Percentiles rank a stretch among this genome's conserved stretches.
These are phyloP conservation scores for Phytophthora vignae DNA, from an alignment of 352 stramenopile genomes.

Conservation along the genomic window DNA sequence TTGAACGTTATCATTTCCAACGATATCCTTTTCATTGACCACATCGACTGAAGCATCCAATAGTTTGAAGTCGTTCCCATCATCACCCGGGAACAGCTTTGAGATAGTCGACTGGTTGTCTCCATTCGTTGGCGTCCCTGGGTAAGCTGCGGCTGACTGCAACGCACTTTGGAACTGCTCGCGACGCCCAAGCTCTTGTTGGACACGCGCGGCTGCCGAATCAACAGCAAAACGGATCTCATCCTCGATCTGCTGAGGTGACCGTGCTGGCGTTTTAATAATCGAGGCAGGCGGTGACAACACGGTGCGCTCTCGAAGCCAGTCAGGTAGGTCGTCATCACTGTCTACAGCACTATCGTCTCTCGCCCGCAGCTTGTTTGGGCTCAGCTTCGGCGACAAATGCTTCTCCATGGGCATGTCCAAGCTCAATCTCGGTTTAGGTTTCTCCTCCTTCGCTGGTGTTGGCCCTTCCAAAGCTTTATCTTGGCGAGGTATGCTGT, in stretches of 20 bases:
- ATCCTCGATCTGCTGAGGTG: conserved; percentile 61
- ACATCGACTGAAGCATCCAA: conserved; percentile 5
- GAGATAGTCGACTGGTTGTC: conserved; percentile 11
- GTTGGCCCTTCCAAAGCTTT: background rate
- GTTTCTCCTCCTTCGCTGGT: background rate
- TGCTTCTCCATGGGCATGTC: background rate
- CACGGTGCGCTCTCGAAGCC: conserved; percentile 19
- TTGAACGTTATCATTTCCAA: conserved; percentile 3
- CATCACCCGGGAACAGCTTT: conserved; percentile 16
- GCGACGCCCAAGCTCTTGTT: conserved; percentile 43
- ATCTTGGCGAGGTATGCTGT: conserved; percentile 23
- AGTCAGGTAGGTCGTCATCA: conserved; percentile 41
- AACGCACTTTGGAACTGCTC: conserved; percentile 55
- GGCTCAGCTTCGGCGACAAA: conserved; percentile 2
- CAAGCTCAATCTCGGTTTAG: conserved; percentile 10
- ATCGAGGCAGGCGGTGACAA: conserved; percentile 25
- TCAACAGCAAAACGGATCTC: conserved; percentile 69
- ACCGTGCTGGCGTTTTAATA: conserved; percentile 33
- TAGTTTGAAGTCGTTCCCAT: conserved; percentile 5
- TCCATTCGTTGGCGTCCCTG: background rate
- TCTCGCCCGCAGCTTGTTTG: conserved; percentile 5
- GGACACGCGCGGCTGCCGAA: conserved; percentile 51
- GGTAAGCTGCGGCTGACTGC: conserved; percentile 22
- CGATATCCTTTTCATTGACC: conserved; percentile 7
- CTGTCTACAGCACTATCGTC: conserved; percentile 1